Conservation (phyloP, 495 filamentous ascomycete species). For the Rostrohypoxylon terebratum region DNA sequence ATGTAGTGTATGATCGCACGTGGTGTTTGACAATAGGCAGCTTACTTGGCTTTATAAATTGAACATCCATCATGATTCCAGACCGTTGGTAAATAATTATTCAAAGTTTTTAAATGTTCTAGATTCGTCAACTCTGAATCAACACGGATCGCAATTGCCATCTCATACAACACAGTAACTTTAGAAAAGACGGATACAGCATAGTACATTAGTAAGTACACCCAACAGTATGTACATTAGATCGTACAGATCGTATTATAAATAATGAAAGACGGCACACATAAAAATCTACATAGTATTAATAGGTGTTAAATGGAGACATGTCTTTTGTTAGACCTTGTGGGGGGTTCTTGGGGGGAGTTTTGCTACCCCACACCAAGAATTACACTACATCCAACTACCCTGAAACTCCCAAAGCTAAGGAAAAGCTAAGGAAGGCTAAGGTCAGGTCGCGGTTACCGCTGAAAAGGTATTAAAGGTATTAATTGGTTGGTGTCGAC, state of each 20-base stretch:
- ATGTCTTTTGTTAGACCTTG: conserved; percentile 16
- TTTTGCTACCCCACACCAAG: conserved; percentile 39
- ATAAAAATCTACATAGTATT: background rate
- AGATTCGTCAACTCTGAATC: background rate
- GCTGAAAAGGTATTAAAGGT: conserved; percentile 37
- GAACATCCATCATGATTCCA: background rate
- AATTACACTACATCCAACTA: conserved; percentile 16
- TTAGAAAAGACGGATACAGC: conserved; percentile 30
- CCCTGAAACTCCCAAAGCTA: conserved; percentile 39
- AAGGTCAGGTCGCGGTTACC: conserved; percentile 38
- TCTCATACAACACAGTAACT: conserved; percentile 22
- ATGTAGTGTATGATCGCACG: conserved; percentile 29
- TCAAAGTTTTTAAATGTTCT: background rate
- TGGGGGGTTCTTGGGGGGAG: conserved; percentile 25
- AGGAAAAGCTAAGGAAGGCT: conserved; percentile 25
- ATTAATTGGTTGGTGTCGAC: background rate
- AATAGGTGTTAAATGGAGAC: background rate
- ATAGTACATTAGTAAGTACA: conserved; percentile 25
- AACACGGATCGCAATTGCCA: conserved; percentile 7
- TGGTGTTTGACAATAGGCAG: conserved; percentile 41
- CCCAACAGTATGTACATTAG: no score
- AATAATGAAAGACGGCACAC: conserved; percentile 21
- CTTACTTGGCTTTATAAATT: conserved; percentile 6
- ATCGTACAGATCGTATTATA: no score
- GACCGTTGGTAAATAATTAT: conserved; percentile 6